A percentile compares a stretch with the other conserved stretches of the same genome.
These are phyloP conservation scores for Fomes fomentarius DNA, from an alignment of 1,284 basidiomycete genomes.

Conservation along the genomic window DNA sequence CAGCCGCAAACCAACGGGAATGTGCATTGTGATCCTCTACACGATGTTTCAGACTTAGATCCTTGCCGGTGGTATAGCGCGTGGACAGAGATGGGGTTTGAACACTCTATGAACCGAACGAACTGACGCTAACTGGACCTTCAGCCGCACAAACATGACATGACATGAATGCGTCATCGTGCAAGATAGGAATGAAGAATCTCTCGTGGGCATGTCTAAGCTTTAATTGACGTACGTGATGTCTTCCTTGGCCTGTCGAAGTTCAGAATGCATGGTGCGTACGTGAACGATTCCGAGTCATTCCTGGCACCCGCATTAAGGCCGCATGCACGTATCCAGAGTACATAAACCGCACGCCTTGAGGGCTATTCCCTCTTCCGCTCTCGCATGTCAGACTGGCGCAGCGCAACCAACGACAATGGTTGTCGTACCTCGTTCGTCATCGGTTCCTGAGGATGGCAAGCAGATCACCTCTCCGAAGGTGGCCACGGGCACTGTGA, in stretches of 20 bases:
- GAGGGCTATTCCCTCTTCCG: neutral
- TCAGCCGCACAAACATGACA: neutral
- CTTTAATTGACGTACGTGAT: no score
- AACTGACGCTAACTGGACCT: neutral
- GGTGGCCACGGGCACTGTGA: conserved; percentile 26
- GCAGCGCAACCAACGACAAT: conserved; percentile 2
- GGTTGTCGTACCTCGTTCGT: conserved; percentile 21
- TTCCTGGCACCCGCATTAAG: conserved; percentile 14
- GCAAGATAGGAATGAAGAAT: no score
- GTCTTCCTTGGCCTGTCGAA: neutral
- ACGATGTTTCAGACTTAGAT: no score
- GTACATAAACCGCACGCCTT: neutral
- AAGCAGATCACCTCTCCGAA: conserved; percentile 18
- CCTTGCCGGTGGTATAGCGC: no score
- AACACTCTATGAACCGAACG: no score
- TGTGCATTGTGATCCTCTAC: no score
- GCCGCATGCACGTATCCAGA: conserved; percentile 9
- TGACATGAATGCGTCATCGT: no score
- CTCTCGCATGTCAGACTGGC: conserved; percentile 2
- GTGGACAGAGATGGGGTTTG: no score
- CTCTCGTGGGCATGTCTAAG: neutral
- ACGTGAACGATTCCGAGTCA: neutral
- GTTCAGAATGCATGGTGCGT: neutral
- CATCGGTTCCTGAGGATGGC: conserved; percentile 1
- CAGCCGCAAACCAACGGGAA: no score